Percentiles rank a stretch among this genome's conserved stretches.
Conservation (phyloP, 108 stramenopile species). For the Cylindrotheca closterium region DNA sequence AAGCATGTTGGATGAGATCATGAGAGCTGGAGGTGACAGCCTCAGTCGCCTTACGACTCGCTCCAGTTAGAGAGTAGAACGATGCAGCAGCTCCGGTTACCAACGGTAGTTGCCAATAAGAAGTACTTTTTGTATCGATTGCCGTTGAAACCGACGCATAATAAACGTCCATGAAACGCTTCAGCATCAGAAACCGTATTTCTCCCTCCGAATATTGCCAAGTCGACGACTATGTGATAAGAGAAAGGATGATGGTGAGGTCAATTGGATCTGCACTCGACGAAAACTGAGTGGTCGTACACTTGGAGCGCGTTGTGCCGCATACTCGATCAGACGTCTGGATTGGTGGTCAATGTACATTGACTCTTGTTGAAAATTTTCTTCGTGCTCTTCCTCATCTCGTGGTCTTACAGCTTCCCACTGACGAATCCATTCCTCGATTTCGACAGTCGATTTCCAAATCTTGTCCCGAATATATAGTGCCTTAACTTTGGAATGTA, state of each 20-base stretch:
- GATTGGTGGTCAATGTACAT: slow-evolving; percentile 34
- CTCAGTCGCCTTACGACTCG: slow-evolving; percentile 47
- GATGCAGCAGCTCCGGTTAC: slow-evolving; percentile 71
- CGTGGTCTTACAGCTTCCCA: slow-evolving; percentile 28
- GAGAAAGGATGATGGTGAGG: not conserved
- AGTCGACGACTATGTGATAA: slow-evolving; percentile 30
- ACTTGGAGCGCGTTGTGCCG: slow-evolving; percentile 9
- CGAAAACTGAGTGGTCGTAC: too few species aligned
- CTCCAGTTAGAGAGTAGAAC: slow-evolving; percentile 72
- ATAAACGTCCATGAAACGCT: slow-evolving; percentile 76
- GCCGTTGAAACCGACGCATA: slow-evolving; percentile 82
- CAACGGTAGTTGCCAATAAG: slow-evolving; percentile 44
- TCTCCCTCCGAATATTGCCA: slow-evolving; percentile 75
- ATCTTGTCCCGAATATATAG: slow-evolving; percentile 62
- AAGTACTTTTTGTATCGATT: slow-evolving; percentile 38
- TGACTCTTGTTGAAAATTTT: not conserved
- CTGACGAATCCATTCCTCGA: slow-evolving; percentile 62
- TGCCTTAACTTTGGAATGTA: slow-evolving; percentile 1
- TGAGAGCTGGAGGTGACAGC: slow-evolving; percentile 37
- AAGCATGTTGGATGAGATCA: slow-evolving; percentile 74
- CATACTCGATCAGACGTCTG: slow-evolving; percentile 34
- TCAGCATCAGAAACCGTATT: slow-evolving; percentile 70
- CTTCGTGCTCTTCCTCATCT: slow-evolving; percentile 18
- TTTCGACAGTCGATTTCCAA: slow-evolving; percentile 32
- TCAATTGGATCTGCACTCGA: not conserved